These are phyloP conservation scores for Aspergillus pseudoviridinutans DNA, from an alignment of 2,329 filamentous ascomycete species.

Conservation along the genomic window DNA sequence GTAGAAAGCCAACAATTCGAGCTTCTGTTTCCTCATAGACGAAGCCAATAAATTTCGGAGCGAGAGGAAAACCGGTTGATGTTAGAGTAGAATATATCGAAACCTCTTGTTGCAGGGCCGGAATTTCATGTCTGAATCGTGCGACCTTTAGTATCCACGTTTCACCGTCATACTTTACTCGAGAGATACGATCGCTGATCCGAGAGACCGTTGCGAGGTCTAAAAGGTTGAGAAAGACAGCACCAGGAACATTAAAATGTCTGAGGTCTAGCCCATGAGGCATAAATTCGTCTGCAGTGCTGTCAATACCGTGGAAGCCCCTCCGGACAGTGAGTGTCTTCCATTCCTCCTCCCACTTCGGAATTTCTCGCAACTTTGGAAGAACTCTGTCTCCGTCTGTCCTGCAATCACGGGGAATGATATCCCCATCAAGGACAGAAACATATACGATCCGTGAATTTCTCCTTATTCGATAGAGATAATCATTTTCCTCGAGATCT, in stretches of 20 bases:
- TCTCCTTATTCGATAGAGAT: slow-evolving; percentile 10
- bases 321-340: slow-evolving; percentile 9
- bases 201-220: neutral
- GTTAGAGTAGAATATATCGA: slow-evolving; percentile 4
- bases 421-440: slow-evolving; percentile 5
- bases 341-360: slow-evolving; percentile 12
- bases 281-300: slow-evolving; percentile 2
- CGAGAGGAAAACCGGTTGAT: slow-evolving; percentile 1
- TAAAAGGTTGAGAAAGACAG: slow-evolving; percentile 3
- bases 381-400: slow-evolving; percentile 6
- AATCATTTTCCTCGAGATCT: slow-evolving; percentile 12
- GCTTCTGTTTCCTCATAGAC: slow-evolving; percentile 8
- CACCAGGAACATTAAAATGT: neutral
- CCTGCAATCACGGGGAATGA: slow-evolving; percentile 6
- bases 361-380: slow-evolving; percentile 4
- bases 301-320: slow-evolving; percentile 1
- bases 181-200: slow-evolving; percentile 5
- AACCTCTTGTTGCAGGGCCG: slow-evolving; percentile 1
- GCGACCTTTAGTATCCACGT: slow-evolving; percentile 7
- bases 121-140: slow-evolving; percentile 5
- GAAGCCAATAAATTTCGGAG: slow-evolving; percentile 5
- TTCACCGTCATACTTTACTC: neutral
- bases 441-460: slow-evolving; percentile 10
- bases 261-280: slow-evolving; percentile 5
- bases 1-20: slow-evolving; percentile 7